Conservation (phyloP, 345 rosid genomes). For the Boechera retrofracta region DNA sequence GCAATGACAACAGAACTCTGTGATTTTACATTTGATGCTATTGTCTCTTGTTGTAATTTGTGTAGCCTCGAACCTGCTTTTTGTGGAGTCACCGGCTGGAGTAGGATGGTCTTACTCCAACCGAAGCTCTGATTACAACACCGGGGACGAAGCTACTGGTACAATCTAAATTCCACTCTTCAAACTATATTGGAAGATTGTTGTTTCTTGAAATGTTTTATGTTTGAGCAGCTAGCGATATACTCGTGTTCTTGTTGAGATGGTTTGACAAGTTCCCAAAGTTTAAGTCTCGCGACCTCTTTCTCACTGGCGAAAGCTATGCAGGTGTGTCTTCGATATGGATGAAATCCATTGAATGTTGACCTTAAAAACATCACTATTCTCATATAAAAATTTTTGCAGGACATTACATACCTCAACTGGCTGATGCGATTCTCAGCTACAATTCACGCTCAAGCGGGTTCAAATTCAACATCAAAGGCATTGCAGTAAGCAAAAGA, state of each 20-base stretch:
- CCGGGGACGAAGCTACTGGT: conserved; percentile 76
- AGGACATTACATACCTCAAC: conserved; percentile 93
- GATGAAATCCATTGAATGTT: not conserved
- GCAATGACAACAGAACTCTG: not conserved
- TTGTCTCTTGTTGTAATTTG: not conserved
- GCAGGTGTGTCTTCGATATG: conserved; percentile 63
- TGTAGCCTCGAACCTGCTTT: conserved; percentile 82
- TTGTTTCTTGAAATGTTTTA: conserved; percentile 11
- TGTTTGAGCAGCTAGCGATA: conserved; percentile 62
- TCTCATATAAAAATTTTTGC: not conserved
- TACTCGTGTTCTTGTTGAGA: conserved; percentile 67
- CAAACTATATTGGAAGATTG: not conserved
- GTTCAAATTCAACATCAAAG: conserved; percentile 84
- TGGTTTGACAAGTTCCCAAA: conserved; percentile 84
- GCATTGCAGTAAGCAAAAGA: conserved; percentile 79
- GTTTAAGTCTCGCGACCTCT: conserved; percentile 62
- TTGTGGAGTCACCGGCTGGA: conserved; percentile 93
- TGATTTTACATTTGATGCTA: conserved; percentile 15
- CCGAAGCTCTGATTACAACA: conserved; percentile 64
- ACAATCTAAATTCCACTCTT: not conserved
- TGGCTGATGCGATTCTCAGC: conserved; percentile 66
- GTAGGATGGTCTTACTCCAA: conserved; percentile 98
- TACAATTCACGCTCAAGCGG: conserved; percentile 64
- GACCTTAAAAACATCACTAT: not conserved
- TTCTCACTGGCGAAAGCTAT: conserved; percentile 94